Evolutionary conservation across 306 rosid species (phyloP).

Genomic region (Begonia peltatifolia): DNA sequence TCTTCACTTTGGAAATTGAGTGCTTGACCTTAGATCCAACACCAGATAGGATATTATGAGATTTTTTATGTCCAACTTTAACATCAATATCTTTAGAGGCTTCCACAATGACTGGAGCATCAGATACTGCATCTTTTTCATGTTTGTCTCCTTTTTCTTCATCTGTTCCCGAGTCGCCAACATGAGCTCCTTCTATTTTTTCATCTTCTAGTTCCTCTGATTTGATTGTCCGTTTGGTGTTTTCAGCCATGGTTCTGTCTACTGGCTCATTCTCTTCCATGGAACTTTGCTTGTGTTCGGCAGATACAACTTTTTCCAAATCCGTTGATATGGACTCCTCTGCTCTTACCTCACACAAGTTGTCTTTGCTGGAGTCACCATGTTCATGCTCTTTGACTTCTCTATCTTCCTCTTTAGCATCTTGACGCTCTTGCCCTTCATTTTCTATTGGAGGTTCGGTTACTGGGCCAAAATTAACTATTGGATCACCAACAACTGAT

Average conservation of each 20-base stretch:
- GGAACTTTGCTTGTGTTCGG: slow-evolving; percentile 10
- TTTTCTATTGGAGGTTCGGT: slow-evolving; percentile 7
- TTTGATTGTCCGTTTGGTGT: slow-evolving; percentile 2
- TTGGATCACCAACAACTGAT: slow-evolving; percentile 3
- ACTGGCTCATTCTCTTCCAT: slow-evolving; percentile 4
- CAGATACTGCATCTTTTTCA: slow-evolving; percentile 9
- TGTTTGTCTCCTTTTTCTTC: slow-evolving; percentile 10
- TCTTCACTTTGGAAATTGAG: slow-evolving; percentile 63
- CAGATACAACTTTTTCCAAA: background rate
- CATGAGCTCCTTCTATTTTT: slow-evolving; percentile 12
- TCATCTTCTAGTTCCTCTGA: slow-evolving; percentile 10
- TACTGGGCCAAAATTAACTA: slow-evolving; percentile 1
- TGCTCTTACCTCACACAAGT: slow-evolving; percentile 6
- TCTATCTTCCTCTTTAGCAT: slow-evolving; percentile 4
- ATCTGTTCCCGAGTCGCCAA: slow-evolving; percentile 9
- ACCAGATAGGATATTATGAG: slow-evolving; percentile 44
- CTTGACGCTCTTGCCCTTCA: slow-evolving; percentile 3
- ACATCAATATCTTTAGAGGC: slow-evolving; percentile 21
- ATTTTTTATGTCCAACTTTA: slow-evolving; percentile 38
- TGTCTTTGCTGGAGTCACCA: slow-evolving; percentile 5
- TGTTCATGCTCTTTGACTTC: slow-evolving; percentile 10
- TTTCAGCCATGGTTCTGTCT: slow-evolving; percentile 8
- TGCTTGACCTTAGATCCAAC: slow-evolving; percentile 65
- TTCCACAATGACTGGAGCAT: slow-evolving; percentile 21
- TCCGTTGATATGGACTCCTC: slow-evolving; percentile 7